Evolutionary conservation across 257 asterid species (phyloP).

Genomic region (Solanum peruvianum): DNA sequence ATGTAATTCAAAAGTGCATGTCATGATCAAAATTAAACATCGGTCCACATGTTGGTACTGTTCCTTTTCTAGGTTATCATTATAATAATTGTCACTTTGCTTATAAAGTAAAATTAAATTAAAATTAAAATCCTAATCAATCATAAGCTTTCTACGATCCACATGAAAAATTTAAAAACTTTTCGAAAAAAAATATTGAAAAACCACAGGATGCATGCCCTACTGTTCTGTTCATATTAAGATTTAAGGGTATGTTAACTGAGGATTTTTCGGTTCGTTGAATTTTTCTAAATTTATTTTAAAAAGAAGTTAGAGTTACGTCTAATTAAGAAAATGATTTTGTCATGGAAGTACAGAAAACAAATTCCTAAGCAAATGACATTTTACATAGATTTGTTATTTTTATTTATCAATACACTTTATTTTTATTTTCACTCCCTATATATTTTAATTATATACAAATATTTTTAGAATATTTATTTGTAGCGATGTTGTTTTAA

Average conservation of each 20-base stretch:
- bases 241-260: neutral
- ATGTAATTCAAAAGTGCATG: neutral
- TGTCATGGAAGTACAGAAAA: neutral
- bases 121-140: neutral
- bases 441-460: too few species aligned
- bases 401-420: neutral
- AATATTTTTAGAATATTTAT: too few species aligned
- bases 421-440: neutral
- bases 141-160: neutral
- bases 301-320: neutral
- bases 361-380: neutral
- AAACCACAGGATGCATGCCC: neutral
- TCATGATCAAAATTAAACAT: neutral
- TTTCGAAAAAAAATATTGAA: neutral
- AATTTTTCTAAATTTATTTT: neutral
- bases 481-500: neutral
- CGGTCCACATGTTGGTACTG: neutral
- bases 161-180: neutral
- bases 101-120: neutral
- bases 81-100: neutral
- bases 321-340: neutral
- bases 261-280: neutral
- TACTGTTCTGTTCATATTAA: neutral
- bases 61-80: neutral
- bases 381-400: neutral